A percentile compares a stretch with the other conserved stretches of the same genome.
Conservation (phyloP, 805 yeast genomes). For the Pichia ethanolica region DNA sequence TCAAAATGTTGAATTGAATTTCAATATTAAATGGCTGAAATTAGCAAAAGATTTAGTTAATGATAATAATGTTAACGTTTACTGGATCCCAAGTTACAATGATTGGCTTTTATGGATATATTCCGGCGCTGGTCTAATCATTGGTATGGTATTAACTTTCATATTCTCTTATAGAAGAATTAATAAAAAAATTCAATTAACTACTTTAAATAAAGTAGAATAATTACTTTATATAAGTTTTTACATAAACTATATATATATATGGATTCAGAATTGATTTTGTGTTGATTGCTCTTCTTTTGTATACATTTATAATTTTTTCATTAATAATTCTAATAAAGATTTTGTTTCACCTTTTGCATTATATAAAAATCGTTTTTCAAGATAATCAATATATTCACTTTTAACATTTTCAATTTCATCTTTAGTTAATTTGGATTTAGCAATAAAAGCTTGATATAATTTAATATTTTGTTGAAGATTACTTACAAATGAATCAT, state of each 20-base stretch:
- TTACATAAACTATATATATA: neutral
- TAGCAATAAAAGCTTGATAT: conserved; percentile 45
- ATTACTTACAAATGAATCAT: conserved; percentile 42
- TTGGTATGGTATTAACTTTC: conserved; percentile 21
- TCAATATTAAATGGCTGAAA: conserved; percentile 51
- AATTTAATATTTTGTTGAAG: conserved; percentile 68
- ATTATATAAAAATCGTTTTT: conserved; percentile 16
- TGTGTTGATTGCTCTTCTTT: neutral
- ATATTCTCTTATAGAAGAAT: conserved; percentile 20
- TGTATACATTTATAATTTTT: conserved; percentile 14
- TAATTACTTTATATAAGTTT: conserved; percentile 1
- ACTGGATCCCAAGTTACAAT: neutral
- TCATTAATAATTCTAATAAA: conserved; percentile 19
- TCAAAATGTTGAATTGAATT: conserved; percentile 46
- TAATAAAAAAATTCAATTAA: conserved; percentile 17
- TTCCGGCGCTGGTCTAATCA: conserved; percentile 9
- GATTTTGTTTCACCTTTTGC: conserved; percentile 17
- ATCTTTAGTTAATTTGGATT: conserved; percentile 29
- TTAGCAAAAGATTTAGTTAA: neutral
- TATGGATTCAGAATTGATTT: too few relatives aligned
- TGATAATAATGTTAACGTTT: conserved; percentile 3
- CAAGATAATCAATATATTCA: conserved; percentile 28
- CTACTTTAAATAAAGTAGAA: conserved; percentile 22
- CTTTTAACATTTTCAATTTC: conserved; percentile 27
- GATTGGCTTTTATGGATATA: conserved; percentile 2